These are phyloP conservation scores for Fragilariopsis cylindrus DNA, from an alignment of 108 stramenopile genomes.

Conservation along the genomic window DNA sequence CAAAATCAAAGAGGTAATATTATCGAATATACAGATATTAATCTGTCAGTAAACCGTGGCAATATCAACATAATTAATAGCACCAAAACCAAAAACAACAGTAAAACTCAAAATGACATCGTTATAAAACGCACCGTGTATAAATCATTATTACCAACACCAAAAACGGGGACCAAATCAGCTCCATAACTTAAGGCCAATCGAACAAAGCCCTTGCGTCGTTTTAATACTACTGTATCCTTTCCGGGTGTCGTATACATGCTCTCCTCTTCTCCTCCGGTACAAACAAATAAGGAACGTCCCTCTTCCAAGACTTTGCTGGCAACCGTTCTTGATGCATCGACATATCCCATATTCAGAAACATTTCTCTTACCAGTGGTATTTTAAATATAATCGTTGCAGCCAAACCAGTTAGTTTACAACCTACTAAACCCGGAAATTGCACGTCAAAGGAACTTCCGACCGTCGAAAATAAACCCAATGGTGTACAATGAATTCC, in stretches of 20 bases:
- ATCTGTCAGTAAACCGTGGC: background rate
- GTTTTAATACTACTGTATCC: conserved; percentile 60
- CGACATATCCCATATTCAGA: conserved; percentile 58
- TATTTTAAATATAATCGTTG: conserved; percentile 60
- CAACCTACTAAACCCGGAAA: conserved; percentile 39
- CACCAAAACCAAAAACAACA: background rate
- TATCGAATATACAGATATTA: background rate
- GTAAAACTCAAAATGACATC: background rate
- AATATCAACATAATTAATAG: conserved; percentile 15
- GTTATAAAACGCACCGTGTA: conserved; percentile 39
- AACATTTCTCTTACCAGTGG: conserved; percentile 67
- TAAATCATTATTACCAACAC: conserved; percentile 62
- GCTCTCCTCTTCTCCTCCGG: conserved; percentile 62
- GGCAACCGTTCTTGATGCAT: conserved; percentile 58
- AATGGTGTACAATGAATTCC: conserved; percentile 30
- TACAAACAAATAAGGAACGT: conserved; percentile 44
- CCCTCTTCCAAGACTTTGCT: conserved; percentile 34
- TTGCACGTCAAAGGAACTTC: conserved; percentile 9
- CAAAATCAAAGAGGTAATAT: background rate
- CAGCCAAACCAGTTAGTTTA: conserved; percentile 40
- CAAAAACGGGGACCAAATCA: conserved; percentile 82
- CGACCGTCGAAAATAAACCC: conserved; percentile 40
- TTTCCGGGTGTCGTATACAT: conserved; percentile 37
- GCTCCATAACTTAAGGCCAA: conserved; percentile 72
- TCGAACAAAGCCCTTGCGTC: conserved; percentile 86